Evolutionary conservation across 805 yeast genomes (phyloP), one percentile per base, ranked within the genome.

Genomic region (Schizosaccharomyces octosporus): DNA sequence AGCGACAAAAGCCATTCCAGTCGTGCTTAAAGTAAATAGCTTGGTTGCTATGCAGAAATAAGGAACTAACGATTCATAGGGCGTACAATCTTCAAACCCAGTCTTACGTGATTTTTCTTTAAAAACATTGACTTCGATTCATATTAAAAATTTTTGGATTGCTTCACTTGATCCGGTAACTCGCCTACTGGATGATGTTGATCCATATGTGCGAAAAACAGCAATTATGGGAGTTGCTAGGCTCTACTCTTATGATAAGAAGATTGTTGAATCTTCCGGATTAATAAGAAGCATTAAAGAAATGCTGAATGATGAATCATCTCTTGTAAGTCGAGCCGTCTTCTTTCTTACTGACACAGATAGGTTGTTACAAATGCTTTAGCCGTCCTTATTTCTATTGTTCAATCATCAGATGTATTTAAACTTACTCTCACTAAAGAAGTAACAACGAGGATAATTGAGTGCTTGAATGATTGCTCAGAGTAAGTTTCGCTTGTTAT

Each of bases 201-300:
- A 82, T 64, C 75, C 84, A 0, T 75, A 77, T 62, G 81, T 87
- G 27, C 75, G 88, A 51, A 84, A 82, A 64, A 75, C 84, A 0
- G 88, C 94, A 0, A 82, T 84, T 5, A 82, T 75, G 70, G 76
- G 84, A 0, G 80, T 85, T 17, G 83, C 87, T 3, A 81, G 83
- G 66, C 68, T 85, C 36, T 84, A 81, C 74, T 82, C 81, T 60
- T 70, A 75, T 55, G 81, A 80, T 60, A 75, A 79, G 6, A 67
- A 71, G 5, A 67, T 75, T n/a, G 80, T 79, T 1, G 72, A 74
- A 48, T 66, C 70, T 4, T 69, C 71, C 4, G 74, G 74, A 19
- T 68, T 84, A 63, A 70, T 83, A 36, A 76, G 73, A 31, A 70
- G 68, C 15, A 74, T 82, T 64, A 83, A 80, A 67, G 74, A 71